Percentiles rank a stretch among this genome's conserved stretches.
phyloP scores from a whole-genome alignment of 2,329 filamentous ascomycete species.

The Microsporum ferrugineum region DNA sequence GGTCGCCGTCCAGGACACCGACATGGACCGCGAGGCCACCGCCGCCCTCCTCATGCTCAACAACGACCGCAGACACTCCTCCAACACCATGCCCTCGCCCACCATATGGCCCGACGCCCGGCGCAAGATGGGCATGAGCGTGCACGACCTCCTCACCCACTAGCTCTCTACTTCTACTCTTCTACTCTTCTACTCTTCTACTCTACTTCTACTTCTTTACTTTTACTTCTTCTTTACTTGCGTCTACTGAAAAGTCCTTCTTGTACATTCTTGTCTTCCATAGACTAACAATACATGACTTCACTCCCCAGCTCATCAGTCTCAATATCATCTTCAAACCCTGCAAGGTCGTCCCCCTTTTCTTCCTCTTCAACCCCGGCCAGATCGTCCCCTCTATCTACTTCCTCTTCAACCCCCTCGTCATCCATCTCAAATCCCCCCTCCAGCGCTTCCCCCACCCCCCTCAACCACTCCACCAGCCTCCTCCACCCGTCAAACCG shows the following conservation, averaged over 20 bases:
- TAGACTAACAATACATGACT: not conserved
- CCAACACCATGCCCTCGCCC: conserved; percentile 7
- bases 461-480: not conserved
- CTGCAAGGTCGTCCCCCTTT: too few species aligned
- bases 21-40: conserved; percentile 68
- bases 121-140: conserved; percentile 42
- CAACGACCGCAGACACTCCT: conserved; percentile 50
- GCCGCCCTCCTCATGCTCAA: conserved; percentile 82
- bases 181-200: too few species aligned
- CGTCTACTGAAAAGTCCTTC: not conserved
- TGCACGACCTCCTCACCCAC: conserved; percentile 44
- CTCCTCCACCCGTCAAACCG: not conserved
- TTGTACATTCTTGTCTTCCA: not conserved
- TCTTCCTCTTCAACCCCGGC: not conserved
- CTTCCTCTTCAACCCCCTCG: not conserved
- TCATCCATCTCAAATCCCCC: not conserved
- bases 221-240: not conserved
- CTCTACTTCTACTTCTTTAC: not conserved
- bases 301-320: not conserved
- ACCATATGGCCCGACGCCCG: conserved; percentile 12
- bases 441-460: not conserved
- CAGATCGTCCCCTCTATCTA: not conserved
- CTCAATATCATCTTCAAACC: not conserved
- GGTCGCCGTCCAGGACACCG: conserved; percentile 30
- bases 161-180: conserved; percentile 18